These are phyloP conservation scores for Aspergillus pseudonomiae DNA, from an alignment of 2,329 filamentous ascomycete genomes.

Conservation along the genomic window DNA sequence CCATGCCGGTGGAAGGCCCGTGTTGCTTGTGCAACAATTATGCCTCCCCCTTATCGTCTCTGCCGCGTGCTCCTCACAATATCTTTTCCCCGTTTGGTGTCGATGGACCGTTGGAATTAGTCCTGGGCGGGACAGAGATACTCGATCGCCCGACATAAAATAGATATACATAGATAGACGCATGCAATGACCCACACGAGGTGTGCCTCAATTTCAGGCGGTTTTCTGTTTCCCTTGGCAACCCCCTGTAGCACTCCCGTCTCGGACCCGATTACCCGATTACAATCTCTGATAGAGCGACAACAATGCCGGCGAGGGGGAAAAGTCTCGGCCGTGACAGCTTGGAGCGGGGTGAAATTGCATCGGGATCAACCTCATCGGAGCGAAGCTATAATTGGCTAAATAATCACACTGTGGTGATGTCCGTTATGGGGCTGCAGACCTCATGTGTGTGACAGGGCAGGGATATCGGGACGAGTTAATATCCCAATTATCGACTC, in stretches of 20 bases:
- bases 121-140: background rate
- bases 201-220: background rate
- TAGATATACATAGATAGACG: background rate
- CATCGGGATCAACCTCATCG: background rate
- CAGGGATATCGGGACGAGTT: slow-evolving; percentile 7
- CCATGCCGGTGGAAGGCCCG: background rate
- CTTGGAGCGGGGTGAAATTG: background rate
- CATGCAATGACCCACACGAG: slow-evolving; percentile 5
- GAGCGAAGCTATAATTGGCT: background rate
- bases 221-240: background rate
- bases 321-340: background rate
- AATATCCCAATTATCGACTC: background rate
- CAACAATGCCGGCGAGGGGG: background rate
- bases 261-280: background rate
- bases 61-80: background rate
- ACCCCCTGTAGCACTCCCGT: background rate
- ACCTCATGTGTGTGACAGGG: slow-evolving; percentile 8
- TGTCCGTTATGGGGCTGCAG: background rate
- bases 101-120: background rate
- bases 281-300: background rate
- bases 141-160: background rate
- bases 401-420: background rate
- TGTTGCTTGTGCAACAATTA: background rate
- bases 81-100: background rate
- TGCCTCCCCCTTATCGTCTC: background rate